A percentile compares a stretch with the other conserved stretches of the same genome.
These are phyloP conservation scores for Claviceps sp. DNA, from an alignment of 2,329 filamentous ascomycete genomes.

Conservation along the genomic window DNA sequence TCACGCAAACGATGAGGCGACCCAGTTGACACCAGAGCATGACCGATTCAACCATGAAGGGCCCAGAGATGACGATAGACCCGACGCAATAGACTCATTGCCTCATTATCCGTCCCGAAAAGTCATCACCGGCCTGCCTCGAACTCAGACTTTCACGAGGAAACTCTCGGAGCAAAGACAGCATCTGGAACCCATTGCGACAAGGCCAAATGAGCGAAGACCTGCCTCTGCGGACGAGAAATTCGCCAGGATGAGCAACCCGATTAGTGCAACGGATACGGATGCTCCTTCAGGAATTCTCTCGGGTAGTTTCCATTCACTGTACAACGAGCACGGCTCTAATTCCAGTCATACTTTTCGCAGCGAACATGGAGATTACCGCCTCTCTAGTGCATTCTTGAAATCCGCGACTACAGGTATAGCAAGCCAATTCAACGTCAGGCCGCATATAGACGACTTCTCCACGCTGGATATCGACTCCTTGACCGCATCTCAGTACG, in stretches of 20 bases:
- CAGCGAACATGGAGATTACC: background rate
- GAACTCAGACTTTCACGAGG: conserved; percentile 66
- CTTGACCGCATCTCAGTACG: conserved; percentile 40
- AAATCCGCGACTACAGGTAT: background rate
- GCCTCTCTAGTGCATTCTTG: background rate
- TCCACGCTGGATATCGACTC: conserved; percentile 30
- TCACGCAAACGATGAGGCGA: conserved; percentile 8
- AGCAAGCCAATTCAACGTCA: conserved; percentile 7
- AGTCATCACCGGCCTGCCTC: conserved; percentile 67
- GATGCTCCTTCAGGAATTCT: conserved; percentile 35
- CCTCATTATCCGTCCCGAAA: conserved; percentile 25
- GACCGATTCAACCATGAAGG: background rate
- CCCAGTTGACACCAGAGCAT: conserved; percentile 7
- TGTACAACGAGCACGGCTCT: background rate
- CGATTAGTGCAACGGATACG: conserved; percentile 13
- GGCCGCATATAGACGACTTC: conserved; percentile 16
- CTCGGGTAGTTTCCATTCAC: conserved; percentile 22
- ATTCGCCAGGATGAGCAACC: background rate
- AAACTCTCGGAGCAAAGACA: conserved; percentile 71
- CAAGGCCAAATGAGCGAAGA: conserved; percentile 53
- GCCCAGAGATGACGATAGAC: background rate
- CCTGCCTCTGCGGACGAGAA: conserved; percentile 52
- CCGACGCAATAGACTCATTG: background rate
- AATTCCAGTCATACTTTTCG: background rate
- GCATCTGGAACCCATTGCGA: conserved; percentile 53